Conservation (phyloP, 208 protist species). For the Trypanosoma platydactyli region DNA sequence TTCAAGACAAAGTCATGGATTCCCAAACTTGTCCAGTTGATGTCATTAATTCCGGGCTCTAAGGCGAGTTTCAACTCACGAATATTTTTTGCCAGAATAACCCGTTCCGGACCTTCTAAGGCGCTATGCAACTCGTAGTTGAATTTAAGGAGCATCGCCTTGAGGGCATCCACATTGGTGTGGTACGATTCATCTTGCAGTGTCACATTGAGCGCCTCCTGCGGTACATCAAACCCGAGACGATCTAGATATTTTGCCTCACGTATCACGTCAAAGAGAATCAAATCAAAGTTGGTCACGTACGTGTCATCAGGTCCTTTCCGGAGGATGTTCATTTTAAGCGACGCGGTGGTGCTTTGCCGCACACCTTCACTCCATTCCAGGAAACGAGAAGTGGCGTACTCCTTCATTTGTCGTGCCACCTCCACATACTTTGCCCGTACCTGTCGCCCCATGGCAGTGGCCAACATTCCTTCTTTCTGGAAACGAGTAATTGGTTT, state of each 20-base stretch:
- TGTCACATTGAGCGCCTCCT: constrained; percentile 96
- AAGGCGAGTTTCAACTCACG: constrained; percentile 88
- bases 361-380: constrained; percentile 92
- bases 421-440: constrained; percentile 93
- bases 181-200: constrained; percentile 98
- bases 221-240: constrained; percentile 95
- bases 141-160: constrained; percentile 93
- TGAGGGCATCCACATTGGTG: constrained; percentile 93
- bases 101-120: constrained; percentile 87
- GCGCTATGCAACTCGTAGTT: constrained; percentile 79
- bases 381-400: constrained; percentile 88
- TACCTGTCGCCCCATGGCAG: constrained; percentile 89
- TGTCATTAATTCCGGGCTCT: constrained; percentile 92
- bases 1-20: constrained; percentile 95
- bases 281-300: constrained; percentile 94
- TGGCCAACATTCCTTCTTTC: constrained; percentile 89
- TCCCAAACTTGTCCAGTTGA: constrained; percentile 99
- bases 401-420: constrained; percentile 94
- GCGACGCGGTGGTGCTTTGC: constrained; percentile 72
- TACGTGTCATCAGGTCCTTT: constrained; percentile 71
- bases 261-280: constrained; percentile 94
- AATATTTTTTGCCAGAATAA: constrained; percentile 91
- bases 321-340: constrained; percentile 93
- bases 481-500: constrained; percentile 96
- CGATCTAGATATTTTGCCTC: constrained; percentile 98